A percentile compares a stretch with the other conserved stretches of the same genome.
Evolutionary conservation across 768 basidiomycete genomes (phyloP).

Genomic region (Daedaleopsis sinensis): DNA sequence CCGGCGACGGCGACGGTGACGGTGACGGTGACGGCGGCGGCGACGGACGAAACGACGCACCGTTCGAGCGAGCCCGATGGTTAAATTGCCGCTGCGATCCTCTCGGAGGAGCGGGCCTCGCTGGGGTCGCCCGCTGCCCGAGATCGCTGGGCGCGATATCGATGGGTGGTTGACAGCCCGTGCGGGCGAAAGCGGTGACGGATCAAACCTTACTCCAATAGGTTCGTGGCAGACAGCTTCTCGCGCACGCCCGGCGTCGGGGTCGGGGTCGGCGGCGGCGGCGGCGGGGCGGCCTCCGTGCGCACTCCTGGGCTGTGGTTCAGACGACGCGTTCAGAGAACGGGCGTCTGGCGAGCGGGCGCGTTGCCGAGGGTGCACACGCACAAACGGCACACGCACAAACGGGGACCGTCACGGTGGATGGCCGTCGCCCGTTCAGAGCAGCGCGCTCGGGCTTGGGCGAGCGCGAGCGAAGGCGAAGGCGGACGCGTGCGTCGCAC

Average conservation of each 20-base stretch:
- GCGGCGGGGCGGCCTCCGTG: background rate
- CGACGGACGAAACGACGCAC: background rate
- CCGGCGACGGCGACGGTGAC: background rate
- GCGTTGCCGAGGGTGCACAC: too few relatives aligned
- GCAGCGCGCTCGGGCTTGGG: background rate
- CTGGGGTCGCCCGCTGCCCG: background rate
- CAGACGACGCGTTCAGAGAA: too few relatives aligned
- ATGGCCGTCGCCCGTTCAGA: too few relatives aligned
- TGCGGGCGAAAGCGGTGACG: background rate
- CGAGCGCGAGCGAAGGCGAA: background rate
- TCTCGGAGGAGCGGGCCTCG: background rate
- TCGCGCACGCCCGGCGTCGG: too few relatives aligned
- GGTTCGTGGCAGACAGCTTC: background rate
- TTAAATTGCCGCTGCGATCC: slow-evolving; percentile 1
- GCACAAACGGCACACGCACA: too few relatives aligned
- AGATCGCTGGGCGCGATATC: slow-evolving; percentile 10
- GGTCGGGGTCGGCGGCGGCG: too few relatives aligned
- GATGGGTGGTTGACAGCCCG: slow-evolving; percentile 1
- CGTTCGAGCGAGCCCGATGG: background rate
- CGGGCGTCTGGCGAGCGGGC: background rate
- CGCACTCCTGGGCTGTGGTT: background rate
- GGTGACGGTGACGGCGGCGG: too few relatives aligned
- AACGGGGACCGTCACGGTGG: too few relatives aligned
- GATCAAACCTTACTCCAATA: background rate
- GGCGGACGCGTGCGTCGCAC: background rate